Conservation (phyloP, 2,329 filamentous ascomycete genomes). For the Aureobasidium sp. region DNA sequence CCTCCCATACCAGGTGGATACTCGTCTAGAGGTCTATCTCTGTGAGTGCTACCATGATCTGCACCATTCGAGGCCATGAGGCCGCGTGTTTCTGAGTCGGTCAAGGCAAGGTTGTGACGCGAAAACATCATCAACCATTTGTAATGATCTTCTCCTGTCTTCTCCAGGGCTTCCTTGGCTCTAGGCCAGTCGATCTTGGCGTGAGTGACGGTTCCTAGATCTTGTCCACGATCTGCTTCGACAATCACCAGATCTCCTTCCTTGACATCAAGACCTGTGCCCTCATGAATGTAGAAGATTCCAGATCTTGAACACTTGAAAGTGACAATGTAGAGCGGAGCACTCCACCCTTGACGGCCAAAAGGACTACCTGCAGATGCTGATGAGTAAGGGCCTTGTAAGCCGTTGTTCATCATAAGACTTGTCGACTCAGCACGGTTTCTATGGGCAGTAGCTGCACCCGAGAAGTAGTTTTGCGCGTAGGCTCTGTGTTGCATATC, state of each 20-base stretch:
- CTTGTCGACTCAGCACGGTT: conserved; percentile 22
- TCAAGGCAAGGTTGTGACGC: conserved; percentile 29
- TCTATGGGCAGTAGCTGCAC: conserved; percentile 16
- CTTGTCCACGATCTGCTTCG: conserved; percentile 91
- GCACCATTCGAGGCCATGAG: conserved; percentile 55
- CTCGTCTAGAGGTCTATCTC: conserved; percentile 4
- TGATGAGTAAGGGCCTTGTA: conserved; percentile 16
- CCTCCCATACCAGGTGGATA: conserved; percentile 16
- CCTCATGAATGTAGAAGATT: conserved; percentile 94
- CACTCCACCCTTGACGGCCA: conserved; percentile 48
- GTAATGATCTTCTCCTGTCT: conserved; percentile 92
- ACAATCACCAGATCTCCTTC: conserved; percentile 93
- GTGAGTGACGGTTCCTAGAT: conserved; percentile 85
- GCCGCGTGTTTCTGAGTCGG: conserved; percentile 14
- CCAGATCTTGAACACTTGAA: conserved; percentile 96
- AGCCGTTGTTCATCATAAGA: conserved; percentile 19
- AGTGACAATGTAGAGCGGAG: conserved; percentile 73
- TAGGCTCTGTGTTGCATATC: conserved; percentile 18
- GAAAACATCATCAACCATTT: conserved; percentile 98
- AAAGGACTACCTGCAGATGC: conserved; percentile 19
- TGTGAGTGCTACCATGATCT: neutral
- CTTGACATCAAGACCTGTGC: conserved; percentile 84
- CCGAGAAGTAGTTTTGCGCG: conserved; percentile 20
- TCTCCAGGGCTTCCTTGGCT: conserved; percentile 82
- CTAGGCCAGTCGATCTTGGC: conserved; percentile 82